Evolutionary conservation across 805 yeast genomes (phyloP).

Genomic region (Metschnikowia sp.): DNA sequence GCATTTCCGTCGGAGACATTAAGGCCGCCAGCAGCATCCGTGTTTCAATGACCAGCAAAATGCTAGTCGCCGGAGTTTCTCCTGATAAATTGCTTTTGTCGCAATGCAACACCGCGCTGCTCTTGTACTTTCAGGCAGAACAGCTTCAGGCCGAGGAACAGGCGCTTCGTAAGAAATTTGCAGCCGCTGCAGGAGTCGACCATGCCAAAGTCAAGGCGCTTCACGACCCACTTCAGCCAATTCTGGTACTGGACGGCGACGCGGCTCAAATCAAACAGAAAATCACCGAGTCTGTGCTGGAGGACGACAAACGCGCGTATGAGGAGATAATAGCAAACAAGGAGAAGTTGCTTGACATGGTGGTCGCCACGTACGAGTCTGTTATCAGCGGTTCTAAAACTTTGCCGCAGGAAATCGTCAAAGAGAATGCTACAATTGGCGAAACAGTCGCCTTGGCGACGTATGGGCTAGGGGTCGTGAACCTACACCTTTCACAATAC

Average conservation of each 20-base stretch:
- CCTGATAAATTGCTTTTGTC: constrained; percentile 62
- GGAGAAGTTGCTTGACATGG: constrained; percentile 26
- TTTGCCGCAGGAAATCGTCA: constrained; percentile 25
- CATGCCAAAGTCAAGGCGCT: constrained; percentile 16
- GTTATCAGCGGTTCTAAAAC: constrained; percentile 32
- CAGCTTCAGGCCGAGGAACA: constrained; percentile 51
- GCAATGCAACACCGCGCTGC: constrained; percentile 67
- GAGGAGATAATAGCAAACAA: constrained; percentile 17
- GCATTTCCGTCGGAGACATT: constrained; percentile 66
- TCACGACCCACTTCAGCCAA: constrained; percentile 16
- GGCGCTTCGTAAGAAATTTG: constrained; percentile 22
- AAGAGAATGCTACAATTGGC: constrained; percentile 33
- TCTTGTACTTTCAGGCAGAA: constrained; percentile 66
- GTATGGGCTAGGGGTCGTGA: constrained; percentile 81
- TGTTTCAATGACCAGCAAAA: constrained; percentile 62
- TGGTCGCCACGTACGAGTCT: constrained; percentile 33
- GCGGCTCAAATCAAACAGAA: constrained; percentile 12
- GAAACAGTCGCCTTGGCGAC: constrained; percentile 78
- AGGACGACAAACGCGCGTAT: constrained; percentile 29
- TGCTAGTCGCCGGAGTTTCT: constrained; percentile 68
- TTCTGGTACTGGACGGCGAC: constrained; percentile 8
- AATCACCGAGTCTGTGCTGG: constrained; percentile 13
- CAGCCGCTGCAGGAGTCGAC: constrained; percentile 25
- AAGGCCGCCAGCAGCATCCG: constrained; percentile 58
- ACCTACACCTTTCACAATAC: constrained; percentile 55